phyloP scores from a whole-genome alignment of 441 rosid species.

The Sinapis alba region DNA sequence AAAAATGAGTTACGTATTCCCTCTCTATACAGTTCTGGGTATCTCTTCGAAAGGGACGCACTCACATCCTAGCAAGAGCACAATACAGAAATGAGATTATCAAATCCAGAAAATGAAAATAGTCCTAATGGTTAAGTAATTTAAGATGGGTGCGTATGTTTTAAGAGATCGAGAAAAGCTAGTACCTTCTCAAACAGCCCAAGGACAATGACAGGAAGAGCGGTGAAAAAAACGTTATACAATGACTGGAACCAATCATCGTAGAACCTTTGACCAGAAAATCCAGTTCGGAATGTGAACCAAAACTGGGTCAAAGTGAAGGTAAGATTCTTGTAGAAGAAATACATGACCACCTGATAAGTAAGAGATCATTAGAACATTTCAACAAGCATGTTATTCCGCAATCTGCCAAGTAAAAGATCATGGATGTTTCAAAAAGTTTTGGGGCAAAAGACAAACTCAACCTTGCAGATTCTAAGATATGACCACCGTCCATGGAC shows the following conservation, averaged over 20 bases:
- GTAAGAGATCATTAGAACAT: slow-evolving; percentile 29
- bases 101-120: not conserved
- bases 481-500: slow-evolving; percentile 99
- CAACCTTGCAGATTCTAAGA: slow-evolving; percentile 98
- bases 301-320: slow-evolving; percentile 99
- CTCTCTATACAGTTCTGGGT: slow-evolving; percentile 91
- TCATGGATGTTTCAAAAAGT: slow-evolving; percentile 18
- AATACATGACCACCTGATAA: slow-evolving; percentile 94
- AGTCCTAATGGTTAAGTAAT: not conserved
- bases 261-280: slow-evolving; percentile 99
- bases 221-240: slow-evolving; percentile 90
- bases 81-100: not conserved
- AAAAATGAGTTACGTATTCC: slow-evolving; percentile 88
- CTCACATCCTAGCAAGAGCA: slow-evolving; percentile 79
- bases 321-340: slow-evolving; percentile 99
- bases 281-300: slow-evolving; percentile 98
- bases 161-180: not conserved
- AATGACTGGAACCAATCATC: slow-evolving; percentile 99
- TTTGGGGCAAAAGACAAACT: slow-evolving; percentile 19
- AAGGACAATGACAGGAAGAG: slow-evolving; percentile 90
- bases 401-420: slow-evolving; percentile 53
- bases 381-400: not conserved
- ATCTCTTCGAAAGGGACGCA: slow-evolving; percentile 92
- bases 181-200: slow-evolving; percentile 99
- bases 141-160: not conserved